A percentile compares a stretch with the other conserved stretches of the same genome.
Conservation (phyloP, 169 alveolate species). For the Eimeria maxima region DNA sequence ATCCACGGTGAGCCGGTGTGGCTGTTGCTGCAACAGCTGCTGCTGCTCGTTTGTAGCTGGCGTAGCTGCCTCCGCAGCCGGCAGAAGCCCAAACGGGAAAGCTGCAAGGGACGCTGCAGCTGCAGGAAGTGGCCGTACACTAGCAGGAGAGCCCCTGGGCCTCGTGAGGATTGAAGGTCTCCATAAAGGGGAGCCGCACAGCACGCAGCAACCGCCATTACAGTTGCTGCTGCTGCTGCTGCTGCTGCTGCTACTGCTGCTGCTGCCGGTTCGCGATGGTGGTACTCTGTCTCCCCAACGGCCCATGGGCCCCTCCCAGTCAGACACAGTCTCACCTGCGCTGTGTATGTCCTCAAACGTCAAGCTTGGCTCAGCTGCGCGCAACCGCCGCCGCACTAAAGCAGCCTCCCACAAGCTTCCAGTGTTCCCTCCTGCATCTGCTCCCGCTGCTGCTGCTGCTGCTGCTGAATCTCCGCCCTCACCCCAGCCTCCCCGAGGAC, state of each 20-base stretch:
- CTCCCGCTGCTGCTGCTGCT: background rate
- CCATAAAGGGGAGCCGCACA: conserved; percentile 33
- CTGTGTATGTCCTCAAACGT: background rate
- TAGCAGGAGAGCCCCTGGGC: background rate
- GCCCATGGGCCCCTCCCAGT: background rate
- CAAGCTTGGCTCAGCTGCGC: background rate
- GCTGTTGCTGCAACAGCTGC: conserved; percentile 20
- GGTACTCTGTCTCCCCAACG: conserved; percentile 18
- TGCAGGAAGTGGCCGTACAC: background rate
- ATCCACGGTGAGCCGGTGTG: background rate
- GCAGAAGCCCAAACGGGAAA: background rate
- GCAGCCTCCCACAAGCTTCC: conserved; percentile 56
- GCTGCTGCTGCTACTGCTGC: conserved; percentile 47
- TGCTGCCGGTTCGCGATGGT: conserved; percentile 1
- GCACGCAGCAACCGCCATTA: background rate
- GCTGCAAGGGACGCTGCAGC: conserved; percentile 23
- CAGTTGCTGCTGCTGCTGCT: conserved; percentile 56
- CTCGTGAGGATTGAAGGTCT: background rate
- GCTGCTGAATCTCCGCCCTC: background rate
- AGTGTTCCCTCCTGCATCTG: background rate
- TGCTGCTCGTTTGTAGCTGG: conserved; percentile 27
- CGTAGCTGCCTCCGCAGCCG: background rate
- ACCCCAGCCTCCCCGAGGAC: background rate
- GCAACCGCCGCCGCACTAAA: conserved; percentile 9
- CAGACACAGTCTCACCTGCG: conserved; percentile 60